Evolutionary conservation across 805 yeast species (phyloP), one percentile per base, ranked within the genome.

Genomic region (Kazachstania kunashirensis): DNA sequence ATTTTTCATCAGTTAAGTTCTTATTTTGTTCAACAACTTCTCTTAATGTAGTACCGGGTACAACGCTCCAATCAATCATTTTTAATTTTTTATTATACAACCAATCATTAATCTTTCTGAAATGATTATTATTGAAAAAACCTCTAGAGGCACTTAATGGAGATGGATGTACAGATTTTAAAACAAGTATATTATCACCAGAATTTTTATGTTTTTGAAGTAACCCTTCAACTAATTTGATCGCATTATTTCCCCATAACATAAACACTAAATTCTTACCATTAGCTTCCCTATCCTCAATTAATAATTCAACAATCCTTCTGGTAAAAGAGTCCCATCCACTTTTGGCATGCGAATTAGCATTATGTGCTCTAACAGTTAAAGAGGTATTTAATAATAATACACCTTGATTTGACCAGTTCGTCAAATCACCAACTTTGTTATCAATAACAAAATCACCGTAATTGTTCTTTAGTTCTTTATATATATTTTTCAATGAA

Each of bases 291-390:
- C 76, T 75, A 46, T 68, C 68, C 12, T 66, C 53, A 8, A 79
- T 61, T 25, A 80, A 67, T 1, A 62, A 49, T 26, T 67, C 62
- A 11, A 92, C 70, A 1, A 78, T 85, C 23, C 73, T 67, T 50
- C 75, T 84, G 0, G 98, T 92, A 55, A 92, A 86, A 24, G 63
- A 65, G 51, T 88, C 96, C 98, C 98, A 92, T 0, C 98, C 98
- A 47, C 68, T 68, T 24, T 77, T 75, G 0, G 96, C 75, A 54
- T 92, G 98, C 10, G 96, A 85, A 51, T 86, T 85, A 9, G 98
- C 95, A 51, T 78, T 75, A 53, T 89, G 96, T 0, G 95, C 95
- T 41, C 79, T 79, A 0, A 92, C 98, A 0, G 97, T 92, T 2
- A 92, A 64, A 35, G 89, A 77, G 0, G 97, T 78, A 62, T 92